Conservation (phyloP, 371 early-diverging fungal species). For the Phascolomyces articulosus region DNA sequence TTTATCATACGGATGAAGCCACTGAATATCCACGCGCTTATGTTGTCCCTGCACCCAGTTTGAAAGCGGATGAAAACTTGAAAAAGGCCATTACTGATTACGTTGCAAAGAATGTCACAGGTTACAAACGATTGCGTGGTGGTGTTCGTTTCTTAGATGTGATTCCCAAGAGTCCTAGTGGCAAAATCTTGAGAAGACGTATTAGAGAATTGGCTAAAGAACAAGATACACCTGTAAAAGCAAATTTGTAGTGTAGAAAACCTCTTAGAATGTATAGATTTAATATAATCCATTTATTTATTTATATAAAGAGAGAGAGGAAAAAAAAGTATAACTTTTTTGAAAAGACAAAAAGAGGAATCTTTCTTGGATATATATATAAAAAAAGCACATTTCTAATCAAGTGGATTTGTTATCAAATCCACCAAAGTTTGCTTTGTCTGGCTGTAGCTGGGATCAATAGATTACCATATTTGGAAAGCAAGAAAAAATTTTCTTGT, state of each 20-base stretch:
- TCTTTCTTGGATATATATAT: too few species aligned
- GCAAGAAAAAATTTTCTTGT: too few species aligned
- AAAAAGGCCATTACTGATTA: constrained; percentile 39
- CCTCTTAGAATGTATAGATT: too few species aligned
- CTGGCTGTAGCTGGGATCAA: too few species aligned
- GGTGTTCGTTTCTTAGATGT: constrained; percentile 72
- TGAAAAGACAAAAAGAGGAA: too few species aligned
- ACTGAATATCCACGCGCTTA: constrained; percentile 83
- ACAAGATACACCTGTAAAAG: constrained; percentile 18
- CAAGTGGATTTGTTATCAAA: too few species aligned
- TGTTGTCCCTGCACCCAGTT: constrained; percentile 58
- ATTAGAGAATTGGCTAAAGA: constrained; percentile 40
- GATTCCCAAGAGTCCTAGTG: constrained; percentile 81
- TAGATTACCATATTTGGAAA: too few species aligned
- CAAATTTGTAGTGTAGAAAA: constrained; percentile 13
- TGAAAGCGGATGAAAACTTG: constrained; percentile 20
- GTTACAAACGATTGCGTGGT: constrained; percentile 80
- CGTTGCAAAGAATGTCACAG: constrained; percentile 66
- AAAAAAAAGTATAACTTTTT: too few species aligned
- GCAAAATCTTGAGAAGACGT: constrained; percentile 78
- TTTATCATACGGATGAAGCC: constrained; percentile 49
- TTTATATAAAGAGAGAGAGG: too few species aligned
- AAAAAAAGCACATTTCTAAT: too few species aligned
- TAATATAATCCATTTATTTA: too few species aligned
- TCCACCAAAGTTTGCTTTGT: too few species aligned